Conservation (phyloP, 768 basidiomycete genomes). For the Infundibulicybe gibba region DNA sequence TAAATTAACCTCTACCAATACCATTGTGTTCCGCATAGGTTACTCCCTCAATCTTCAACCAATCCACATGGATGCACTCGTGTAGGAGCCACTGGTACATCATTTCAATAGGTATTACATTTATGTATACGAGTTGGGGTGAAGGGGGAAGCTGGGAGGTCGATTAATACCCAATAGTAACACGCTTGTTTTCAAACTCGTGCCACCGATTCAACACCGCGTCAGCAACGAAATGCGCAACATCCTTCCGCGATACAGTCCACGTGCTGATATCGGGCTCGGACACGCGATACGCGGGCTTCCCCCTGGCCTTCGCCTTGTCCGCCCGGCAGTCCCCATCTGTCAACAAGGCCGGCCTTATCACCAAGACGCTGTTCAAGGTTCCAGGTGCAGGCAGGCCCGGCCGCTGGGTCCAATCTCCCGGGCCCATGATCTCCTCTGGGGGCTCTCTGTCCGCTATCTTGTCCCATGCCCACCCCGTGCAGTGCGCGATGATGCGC, state of each 20-base stretch:
- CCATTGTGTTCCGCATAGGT: too few relatives aligned
- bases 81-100: too few relatives aligned
- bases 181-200: constrained; percentile 47
- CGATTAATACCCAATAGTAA: constrained; percentile 47
- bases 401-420: constrained; percentile 38
- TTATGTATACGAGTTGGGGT: too few relatives aligned
- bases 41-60: too few relatives aligned
- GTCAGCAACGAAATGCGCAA: constrained; percentile 62
- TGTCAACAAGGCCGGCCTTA: constrained; percentile 57
- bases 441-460: constrained; percentile 33
- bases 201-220: constrained; percentile 43
- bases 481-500: constrained; percentile 39
- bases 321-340: constrained; percentile 50
- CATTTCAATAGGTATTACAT: too few relatives aligned
- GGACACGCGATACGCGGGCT: constrained; percentile 37
- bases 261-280: constrained; percentile 42
- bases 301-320: constrained; percentile 14
- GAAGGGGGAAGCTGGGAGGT: background rate
- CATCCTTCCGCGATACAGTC: constrained; percentile 60
- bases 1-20: too few relatives aligned
- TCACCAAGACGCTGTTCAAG: constrained; percentile 41
- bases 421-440: constrained; percentile 35
- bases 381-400: constrained; percentile 40
- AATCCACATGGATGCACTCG: too few relatives aligned
- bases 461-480: constrained; percentile 48